Conservation (phyloP, 1,139 yeast genomes). For the Sporopachydermia cereana region DNA sequence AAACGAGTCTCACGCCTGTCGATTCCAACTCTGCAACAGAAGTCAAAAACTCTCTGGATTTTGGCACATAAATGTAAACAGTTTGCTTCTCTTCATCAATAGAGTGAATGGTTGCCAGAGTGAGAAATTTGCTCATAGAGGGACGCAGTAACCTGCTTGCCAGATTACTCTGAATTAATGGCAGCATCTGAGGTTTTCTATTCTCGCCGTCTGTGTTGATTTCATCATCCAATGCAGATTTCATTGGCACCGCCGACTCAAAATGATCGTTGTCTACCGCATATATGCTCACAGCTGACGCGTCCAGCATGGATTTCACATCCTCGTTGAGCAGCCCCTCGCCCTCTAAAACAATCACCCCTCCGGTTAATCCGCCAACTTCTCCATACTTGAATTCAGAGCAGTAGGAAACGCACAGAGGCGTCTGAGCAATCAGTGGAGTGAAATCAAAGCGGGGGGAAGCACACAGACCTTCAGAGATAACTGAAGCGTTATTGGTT, state of each 20-base stretch:
- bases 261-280: conserved; percentile 8
- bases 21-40: conserved; percentile 11
- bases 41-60: conserved; percentile 15
- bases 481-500: too few species aligned
- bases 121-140: background rate
- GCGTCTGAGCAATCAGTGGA: conserved; percentile 38
- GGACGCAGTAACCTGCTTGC: background rate
- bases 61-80: conserved; percentile 52
- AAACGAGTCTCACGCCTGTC: conserved; percentile 29
- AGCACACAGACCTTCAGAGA: background rate
- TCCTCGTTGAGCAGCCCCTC: background rate
- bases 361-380: conserved; percentile 27
- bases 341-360: background rate
- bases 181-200: too few species aligned
- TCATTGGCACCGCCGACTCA: background rate
- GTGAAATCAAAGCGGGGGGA: conserved; percentile 33
- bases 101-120: conserved; percentile 31
- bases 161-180: too few species aligned
- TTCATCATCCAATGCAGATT: background rate
- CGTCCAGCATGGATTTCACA: conserved; percentile 28
- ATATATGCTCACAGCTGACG: conserved; percentile 13
- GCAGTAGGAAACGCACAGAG: conserved; percentile 38
- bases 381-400: conserved; percentile 14
- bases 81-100: conserved; percentile 31
- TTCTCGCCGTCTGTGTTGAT: too few species aligned